Percentiles rank a stretch among this genome's conserved stretches.
phyloP scores from a whole-genome alignment of 805 yeast genomes.

The Metschnikowia picachoensis region DNA sequence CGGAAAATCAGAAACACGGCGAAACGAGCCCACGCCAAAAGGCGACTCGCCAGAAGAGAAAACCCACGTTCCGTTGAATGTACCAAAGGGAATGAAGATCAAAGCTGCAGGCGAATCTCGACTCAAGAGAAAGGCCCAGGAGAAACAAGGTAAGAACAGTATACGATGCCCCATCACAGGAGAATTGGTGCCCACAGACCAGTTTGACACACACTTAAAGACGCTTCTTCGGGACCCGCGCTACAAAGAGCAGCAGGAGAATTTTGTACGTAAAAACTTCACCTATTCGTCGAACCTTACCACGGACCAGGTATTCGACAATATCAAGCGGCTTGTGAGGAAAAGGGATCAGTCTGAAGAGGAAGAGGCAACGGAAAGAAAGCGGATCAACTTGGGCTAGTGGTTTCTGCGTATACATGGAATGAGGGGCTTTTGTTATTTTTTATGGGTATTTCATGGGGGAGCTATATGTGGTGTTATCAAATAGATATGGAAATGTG shows the following conservation, averaged over 20 bases:
- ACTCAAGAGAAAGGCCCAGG: conserved; percentile 24
- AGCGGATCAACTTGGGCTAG: conserved; percentile 4
- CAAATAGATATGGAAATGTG: too few relatives aligned
- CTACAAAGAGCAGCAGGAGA: conserved; percentile 64
- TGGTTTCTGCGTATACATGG: too few relatives aligned
- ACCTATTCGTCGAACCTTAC: conserved; percentile 45
- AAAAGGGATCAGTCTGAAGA: conserved; percentile 20
- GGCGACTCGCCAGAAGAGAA: too few relatives aligned
- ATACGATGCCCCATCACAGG: conserved; percentile 81
- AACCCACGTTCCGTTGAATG: conserved; percentile 7
- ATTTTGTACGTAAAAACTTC: conserved; percentile 55
- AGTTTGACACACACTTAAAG: conserved; percentile 69
- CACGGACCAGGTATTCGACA: conserved; percentile 57
- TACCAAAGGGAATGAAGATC: conserved; percentile 56
- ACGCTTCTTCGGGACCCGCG: conserved; percentile 72
- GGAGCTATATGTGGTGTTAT: too few relatives aligned
- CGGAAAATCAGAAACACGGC: too few relatives aligned
- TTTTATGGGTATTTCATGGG: too few relatives aligned
- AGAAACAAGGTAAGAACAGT: conserved; percentile 16
- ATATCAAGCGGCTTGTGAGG: conserved; percentile 48
- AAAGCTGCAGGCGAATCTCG: conserved; percentile 71
- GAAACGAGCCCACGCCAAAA: too few relatives aligned
- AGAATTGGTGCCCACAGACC: conserved; percentile 60
- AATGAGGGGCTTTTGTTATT: too few relatives aligned
- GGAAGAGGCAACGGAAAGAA: conserved; percentile 8